Evolutionary conservation across 345 rosid species (phyloP), one percentile per base, ranked within the genome.

Genomic region (Barbarea vulgaris): DNA sequence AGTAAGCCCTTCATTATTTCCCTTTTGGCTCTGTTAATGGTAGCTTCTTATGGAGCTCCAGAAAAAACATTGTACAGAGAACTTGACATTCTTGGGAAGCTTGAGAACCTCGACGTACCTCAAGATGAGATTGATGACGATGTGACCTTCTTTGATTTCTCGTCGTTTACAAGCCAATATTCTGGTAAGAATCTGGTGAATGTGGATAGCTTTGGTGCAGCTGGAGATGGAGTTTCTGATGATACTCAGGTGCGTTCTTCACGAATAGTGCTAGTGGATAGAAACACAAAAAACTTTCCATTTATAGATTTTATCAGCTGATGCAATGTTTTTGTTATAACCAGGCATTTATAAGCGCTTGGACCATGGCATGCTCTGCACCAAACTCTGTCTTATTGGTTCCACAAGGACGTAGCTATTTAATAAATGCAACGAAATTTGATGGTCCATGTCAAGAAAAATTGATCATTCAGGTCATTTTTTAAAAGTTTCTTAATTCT

Each of bases 121-220:
- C 83, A 88, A 5, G 22, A 86, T 41, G 87, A 81, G 57, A 91
- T 88, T 67, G 91, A 83, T 9, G 70, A 82, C 63, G 82, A 83
- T 12, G 59, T 58, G 64, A 81, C 80, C 24, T 77, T 61, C 75
- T 76, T 82, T 60, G 84, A 81, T 56, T 63, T 70, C 50, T 84
- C 88, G 4, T 79, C 74, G 21, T 83, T 86, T 87, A 82, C 82
- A 53, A 86, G 87, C 75, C 87, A 83, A 70, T 78, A 73, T 27
- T 85, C 91, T 41, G 71, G 85, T 71, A 87, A 81, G 85, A 90
- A 85, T 79, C 86, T 93, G 59, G 94, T 95, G 70, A 93, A 95
- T 74, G 96, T 95, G 21, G 97, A 95, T 75, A 89, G 94, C 87
- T 95, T 95, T 37, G 89, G 88, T 58, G 96, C 98, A 33, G 87